Evolutionary conservation across 2,329 filamentous ascomycete species (phyloP), one percentile per base, ranked within the genome.

Genomic region (Cryphonectria nitschkei): DNA sequence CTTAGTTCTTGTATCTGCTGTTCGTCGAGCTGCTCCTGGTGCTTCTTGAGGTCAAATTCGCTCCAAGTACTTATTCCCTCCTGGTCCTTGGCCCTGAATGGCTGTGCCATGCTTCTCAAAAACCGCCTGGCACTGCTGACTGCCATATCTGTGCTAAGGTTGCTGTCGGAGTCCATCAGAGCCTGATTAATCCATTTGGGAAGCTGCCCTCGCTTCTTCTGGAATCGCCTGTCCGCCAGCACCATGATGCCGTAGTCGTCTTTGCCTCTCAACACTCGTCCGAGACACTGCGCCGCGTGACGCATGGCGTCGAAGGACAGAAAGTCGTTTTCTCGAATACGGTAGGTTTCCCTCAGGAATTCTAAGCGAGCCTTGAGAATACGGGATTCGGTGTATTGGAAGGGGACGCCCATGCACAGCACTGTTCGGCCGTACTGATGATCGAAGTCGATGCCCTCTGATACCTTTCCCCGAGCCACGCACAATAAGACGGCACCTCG

Each of bases 201-300:
- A 39, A 99, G 85, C 81, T 99, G 97, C 3, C 82, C 86, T 52
- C 94, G 87, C 82, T 98, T 98, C 83, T 96, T 97, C 79, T 94
- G 91, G 81, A 98, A 99, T 26, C 96, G 90, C 58, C 93, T 91
- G 80, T 99, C 96, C 2, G 97, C 96, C 39, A 99, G 86, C 5
- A 99, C 95, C 96, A 99, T 99, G 84, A 99, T 93, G n/a, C 96
- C 96, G 80, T 99, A 99, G 81, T 99, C 96, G 78, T 99, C 97
- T 80, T 99, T 99, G 34, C 96, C 96, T 76, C 96, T 88, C 73
- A 99, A 84, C 60, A 99, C 96, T 79, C 96, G 95, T 19, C 96
- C 97, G 1, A 99, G 85, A 78, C 96, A 99, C 79, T 99, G 96
- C 0, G 96, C 95, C 19, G 96, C 96, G 79, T 99, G 96, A n/a